Evolutionary conservation across 148 eudicot species (phyloP).

Genomic region (Cornus kousa): DNA sequence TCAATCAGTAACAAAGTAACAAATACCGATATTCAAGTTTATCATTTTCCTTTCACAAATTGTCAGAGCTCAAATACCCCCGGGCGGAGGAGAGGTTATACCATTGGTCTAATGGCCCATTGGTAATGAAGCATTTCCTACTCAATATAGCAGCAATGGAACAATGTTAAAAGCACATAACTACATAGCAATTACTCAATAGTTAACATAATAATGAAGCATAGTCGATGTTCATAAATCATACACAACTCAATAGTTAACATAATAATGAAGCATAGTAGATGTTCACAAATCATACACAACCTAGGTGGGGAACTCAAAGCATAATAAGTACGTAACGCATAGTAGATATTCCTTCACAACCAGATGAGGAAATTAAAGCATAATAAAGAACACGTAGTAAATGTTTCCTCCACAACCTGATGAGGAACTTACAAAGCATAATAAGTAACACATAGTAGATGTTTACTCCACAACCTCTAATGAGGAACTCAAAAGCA

Average conservation of each 20-base stretch:
- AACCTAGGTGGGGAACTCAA: constrained; percentile 8
- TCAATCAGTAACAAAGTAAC: no score
- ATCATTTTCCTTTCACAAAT: no score
- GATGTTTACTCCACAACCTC: neutral
- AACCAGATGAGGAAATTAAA: constrained; percentile 11
- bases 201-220: neutral
- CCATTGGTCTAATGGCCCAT: neutral
- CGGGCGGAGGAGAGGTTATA: no score
- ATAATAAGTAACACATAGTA: no score
- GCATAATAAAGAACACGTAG: neutral
- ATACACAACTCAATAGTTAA: neutral
- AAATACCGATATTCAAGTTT: no score
- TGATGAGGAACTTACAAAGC: constrained; percentile 2
- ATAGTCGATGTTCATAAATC: no score
- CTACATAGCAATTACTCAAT: neutral
- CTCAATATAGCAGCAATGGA: neutral
- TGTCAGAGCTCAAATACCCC: no score
- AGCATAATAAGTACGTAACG: neutral
- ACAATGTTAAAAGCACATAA: neutral
- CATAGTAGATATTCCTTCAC: neutral
- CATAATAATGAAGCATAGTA: neutral
- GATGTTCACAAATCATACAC: neutral
- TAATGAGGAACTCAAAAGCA: constrained; percentile 2
- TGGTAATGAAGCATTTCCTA: neutral
- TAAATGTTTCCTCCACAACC: neutral